Percentiles rank a stretch among this genome's conserved stretches.
These are phyloP conservation scores for Amborella trichopoda DNA, from an alignment of 164 flowering plant species.

Conservation along the genomic window DNA sequence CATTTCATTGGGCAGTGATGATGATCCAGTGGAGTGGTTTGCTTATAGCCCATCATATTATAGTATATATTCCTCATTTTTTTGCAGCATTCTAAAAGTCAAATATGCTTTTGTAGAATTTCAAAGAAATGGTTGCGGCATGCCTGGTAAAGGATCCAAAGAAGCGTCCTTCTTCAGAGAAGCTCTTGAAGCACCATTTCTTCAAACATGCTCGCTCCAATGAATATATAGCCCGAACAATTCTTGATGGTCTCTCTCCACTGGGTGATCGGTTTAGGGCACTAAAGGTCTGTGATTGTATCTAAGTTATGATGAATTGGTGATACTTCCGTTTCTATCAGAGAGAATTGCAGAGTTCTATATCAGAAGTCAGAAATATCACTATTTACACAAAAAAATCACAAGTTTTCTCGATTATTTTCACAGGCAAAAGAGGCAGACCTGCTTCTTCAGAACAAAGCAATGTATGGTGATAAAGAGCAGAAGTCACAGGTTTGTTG, in stretches of 20 bases:
- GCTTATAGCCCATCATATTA: no score
- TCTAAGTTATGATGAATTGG: no score
- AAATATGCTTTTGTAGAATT: slow-evolving; percentile 71
- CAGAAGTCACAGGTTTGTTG: slow-evolving; percentile 76
- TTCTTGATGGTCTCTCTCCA: slow-evolving; percentile 67
- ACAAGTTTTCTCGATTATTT: neutral
- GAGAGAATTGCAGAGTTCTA: no score
- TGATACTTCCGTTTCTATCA: no score
- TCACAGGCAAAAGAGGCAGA: slow-evolving; percentile 79
- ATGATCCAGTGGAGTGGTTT: no score
- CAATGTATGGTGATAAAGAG: slow-evolving; percentile 60
- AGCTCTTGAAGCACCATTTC: slow-evolving; percentile 80
- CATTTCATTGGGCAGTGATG: no score
- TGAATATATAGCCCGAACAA: slow-evolving; percentile 53
- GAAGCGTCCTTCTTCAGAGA: slow-evolving; percentile 85
- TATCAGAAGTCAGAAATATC: no score
- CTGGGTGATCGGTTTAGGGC: slow-evolving; percentile 80
- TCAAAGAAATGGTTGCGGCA: slow-evolving; percentile 81
- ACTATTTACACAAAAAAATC: no score
- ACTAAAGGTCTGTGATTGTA: slow-evolving; percentile 64
- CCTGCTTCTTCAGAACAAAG: slow-evolving; percentile 65
- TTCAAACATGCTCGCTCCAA: slow-evolving; percentile 61
- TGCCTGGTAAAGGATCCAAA: slow-evolving; percentile 97
- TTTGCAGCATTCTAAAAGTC: neutral
- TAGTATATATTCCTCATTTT: no score